These are phyloP conservation scores for Rubia yunnanensis DNA, from an alignment of 257 asterid species.

Conservation along the genomic window DNA sequence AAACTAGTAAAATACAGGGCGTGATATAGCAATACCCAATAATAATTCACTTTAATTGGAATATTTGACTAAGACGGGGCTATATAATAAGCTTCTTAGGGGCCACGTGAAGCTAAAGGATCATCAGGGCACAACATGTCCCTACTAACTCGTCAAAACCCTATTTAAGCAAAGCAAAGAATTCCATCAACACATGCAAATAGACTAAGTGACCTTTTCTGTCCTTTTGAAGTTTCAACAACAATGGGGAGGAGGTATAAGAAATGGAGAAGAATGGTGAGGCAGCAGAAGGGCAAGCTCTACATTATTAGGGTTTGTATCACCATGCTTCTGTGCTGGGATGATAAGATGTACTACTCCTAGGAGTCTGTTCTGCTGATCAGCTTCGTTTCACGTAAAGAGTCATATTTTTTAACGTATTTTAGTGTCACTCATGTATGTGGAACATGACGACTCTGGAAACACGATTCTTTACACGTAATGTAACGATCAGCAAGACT, in stretches of 20 bases:
- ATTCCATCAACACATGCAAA: neutral
- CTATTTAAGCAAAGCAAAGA: constrained; percentile 4
- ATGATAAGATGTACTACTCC: constrained; percentile 17
- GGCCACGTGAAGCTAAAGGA: constrained; percentile 22
- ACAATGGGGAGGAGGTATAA: constrained; percentile 15
- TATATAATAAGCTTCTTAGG: constrained; percentile 7
- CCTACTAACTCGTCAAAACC: constrained; percentile 15
- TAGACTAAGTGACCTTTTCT: neutral
- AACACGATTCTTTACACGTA: too few species aligned
- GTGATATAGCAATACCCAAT: too few species aligned
- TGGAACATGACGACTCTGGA: too few species aligned
- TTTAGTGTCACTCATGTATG: too few species aligned
- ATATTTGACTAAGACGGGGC: too few species aligned
- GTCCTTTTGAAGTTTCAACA: neutral
- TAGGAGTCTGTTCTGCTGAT: neutral
- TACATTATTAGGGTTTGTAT: constrained; percentile 33
- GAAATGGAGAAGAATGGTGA: constrained; percentile 28
- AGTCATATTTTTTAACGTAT: neutral
- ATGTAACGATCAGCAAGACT: too few species aligned
- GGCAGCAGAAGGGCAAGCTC: constrained; percentile 31
- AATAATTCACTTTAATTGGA: too few species aligned
- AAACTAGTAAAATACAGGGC: too few species aligned
- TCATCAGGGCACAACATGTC: constrained; percentile 21
- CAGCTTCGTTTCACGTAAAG: neutral
- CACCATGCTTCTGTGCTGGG: constrained; percentile 31